phyloP scores from a whole-genome alignment of 2,329 filamentous ascomycete species.

The Aspergillus proliferans region DNA sequence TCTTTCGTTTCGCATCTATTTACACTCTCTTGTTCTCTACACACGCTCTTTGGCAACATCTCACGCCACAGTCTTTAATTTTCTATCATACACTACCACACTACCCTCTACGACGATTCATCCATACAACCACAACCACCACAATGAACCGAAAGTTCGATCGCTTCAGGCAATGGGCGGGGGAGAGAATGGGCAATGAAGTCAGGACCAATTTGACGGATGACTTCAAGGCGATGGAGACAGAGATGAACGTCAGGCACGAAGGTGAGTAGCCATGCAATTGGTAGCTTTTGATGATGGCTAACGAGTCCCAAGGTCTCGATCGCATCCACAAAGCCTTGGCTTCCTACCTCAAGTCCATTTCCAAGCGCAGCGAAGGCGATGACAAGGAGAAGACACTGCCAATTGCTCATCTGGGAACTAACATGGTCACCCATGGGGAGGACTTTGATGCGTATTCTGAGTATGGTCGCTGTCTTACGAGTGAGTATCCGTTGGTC shows the following conservation, averaged over 20 bases:
- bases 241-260: constrained; percentile 82
- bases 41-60: too few relatives aligned
- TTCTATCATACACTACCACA: neutral
- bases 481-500: constrained; percentile 46
- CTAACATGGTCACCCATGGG: constrained; percentile 79
- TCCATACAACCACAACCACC: constrained; percentile 2
- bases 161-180: constrained; percentile 95
- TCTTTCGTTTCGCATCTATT: too few relatives aligned
- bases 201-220: constrained; percentile 80
- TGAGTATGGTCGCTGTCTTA: constrained; percentile 81
- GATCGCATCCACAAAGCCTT: constrained; percentile 83
- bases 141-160: constrained; percentile 74
- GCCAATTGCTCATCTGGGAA: constrained; percentile 71
- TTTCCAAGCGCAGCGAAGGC: constrained; percentile 74
- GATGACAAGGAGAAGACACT: constrained; percentile 85
- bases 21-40: constrained; percentile 26
- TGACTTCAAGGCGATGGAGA: constrained; percentile 83
- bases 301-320: constrained; percentile 58
- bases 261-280: constrained; percentile 56
- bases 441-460: constrained; percentile 90
- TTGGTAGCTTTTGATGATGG: neutral
- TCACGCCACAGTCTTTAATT: too few relatives aligned
- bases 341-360: constrained; percentile 78
- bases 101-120: neutral
- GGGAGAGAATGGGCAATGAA: constrained; percentile 91